Base-by-base conservation (phyloP, 2,329 filamentous ascomycete species). In the Hymenoscyphus fraxineus region DNA sequence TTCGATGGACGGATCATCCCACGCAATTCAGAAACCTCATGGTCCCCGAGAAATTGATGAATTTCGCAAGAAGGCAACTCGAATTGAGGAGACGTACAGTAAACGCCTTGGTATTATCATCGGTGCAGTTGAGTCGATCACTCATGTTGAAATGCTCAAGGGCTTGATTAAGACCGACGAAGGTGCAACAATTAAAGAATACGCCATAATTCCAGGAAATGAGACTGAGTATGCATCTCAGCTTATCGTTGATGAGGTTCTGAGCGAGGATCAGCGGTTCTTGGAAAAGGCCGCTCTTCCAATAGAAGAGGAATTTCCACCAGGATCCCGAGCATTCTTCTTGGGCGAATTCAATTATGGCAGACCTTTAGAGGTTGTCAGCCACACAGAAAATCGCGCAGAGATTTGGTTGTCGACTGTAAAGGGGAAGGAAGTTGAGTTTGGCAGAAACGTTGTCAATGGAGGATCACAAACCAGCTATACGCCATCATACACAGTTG, bases 341-440 rank as follows among this genome's bases (percentile, higher is more conserved):
- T 80, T 99, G 2, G 95, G 95, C 58, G 93, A 97, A 44, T 96
- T 90, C 78, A 92, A 92, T 61, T 98, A 96, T 72, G 95, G 95
- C 16, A 87, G 93, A 44, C 94, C 95, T 3, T 80, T 97, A n/a
- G 88, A 95, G 75, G 87, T 99, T 27, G 84, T 85, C 31, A 87
- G 86, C 1, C 92, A 98, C 73, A 81, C 82, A 16, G 82, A 85
- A 65, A 88, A 91, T 73, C 93, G 91, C 76, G 87, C 91, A 12
- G 88, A 92, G 65, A 87, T 97, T 61, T 85, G 89, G 78, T 83
- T 98, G n/a, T 89, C 89, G 1, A 83, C 86, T 38, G 80, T 90
- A 22, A 88, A 88, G 74, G 85, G 81, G 22, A 89, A 86, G 69
- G 94, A 98, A 75, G 83, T 84, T 0, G 91, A 97, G 12, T 97